Percentiles rank a stretch among this genome's conserved stretches.
These are phyloP conservation scores for Alternaria sp. DNA, from an alignment of 2,329 filamentous ascomycete species.

Conservation along the genomic window DNA sequence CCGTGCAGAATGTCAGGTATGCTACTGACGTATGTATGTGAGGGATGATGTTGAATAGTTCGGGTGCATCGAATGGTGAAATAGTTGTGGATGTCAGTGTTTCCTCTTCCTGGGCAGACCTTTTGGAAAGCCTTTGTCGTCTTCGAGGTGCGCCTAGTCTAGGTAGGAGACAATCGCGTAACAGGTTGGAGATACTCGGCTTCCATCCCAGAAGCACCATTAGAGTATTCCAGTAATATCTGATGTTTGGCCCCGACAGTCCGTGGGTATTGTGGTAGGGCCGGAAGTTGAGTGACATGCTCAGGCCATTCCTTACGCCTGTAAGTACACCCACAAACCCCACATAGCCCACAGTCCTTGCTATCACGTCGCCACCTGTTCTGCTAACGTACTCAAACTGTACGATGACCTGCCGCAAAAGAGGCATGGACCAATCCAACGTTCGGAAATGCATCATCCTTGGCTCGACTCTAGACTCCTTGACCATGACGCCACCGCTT, in stretches of 20 bases:
- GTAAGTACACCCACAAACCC: conserved; percentile 63
- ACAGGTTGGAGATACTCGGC: conserved; percentile 62
- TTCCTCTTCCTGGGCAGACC: background rate
- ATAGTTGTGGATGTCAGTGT: background rate
- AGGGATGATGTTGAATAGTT: conserved; percentile 49
- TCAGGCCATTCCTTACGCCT: conserved; percentile 58
- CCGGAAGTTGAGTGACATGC: conserved; percentile 62
- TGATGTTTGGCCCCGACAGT: conserved; percentile 44
- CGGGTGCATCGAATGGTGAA: conserved; percentile 19
- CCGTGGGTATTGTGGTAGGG: conserved; percentile 57
- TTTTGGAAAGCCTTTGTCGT: background rate
- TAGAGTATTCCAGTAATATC: conserved; percentile 60
- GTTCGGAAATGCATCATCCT: conserved; percentile 66
- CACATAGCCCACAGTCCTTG: conserved; percentile 60
- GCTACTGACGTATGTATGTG: conserved; percentile 60
- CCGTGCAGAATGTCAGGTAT: conserved; percentile 66
- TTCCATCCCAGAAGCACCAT: conserved; percentile 64
- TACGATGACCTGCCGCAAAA: conserved; percentile 53
- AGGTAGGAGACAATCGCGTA: conserved; percentile 57
- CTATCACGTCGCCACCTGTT: conserved; percentile 52
- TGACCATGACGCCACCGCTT: conserved; percentile 59
- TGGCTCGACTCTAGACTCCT: conserved; percentile 22
- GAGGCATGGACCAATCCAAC: conserved; percentile 59
- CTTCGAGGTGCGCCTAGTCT: background rate
- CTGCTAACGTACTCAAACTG: conserved; percentile 52